Conservation (phyloP, 208 protist genomes). For the Crithidia acanthocephali region DNA sequence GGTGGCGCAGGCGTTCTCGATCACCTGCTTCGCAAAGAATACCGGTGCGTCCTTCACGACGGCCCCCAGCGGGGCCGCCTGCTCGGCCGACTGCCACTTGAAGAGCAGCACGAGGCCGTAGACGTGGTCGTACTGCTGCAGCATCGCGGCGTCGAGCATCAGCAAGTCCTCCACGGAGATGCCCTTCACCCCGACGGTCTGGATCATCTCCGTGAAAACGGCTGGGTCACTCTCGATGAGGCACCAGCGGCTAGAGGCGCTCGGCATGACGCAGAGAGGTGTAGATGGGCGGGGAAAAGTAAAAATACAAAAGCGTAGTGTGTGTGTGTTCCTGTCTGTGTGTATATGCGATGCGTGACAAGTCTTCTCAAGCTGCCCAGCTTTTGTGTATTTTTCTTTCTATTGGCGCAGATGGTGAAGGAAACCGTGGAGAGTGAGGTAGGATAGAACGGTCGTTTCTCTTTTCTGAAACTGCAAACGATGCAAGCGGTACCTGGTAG, state of each 20-base stretch:
- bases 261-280: slow-evolving; percentile 28
- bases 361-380: too few species aligned
- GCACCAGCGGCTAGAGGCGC: slow-evolving; percentile 83
- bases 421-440: too few species aligned
- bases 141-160: slow-evolving; percentile 79
- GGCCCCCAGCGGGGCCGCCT: slow-evolving; percentile 33
- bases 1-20: slow-evolving; percentile 98
- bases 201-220: slow-evolving; percentile 98
- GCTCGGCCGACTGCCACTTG: slow-evolving; percentile 85
- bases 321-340: not conserved
- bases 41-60: slow-evolving; percentile 60
- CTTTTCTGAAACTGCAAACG: too few species aligned
- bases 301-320: too few species aligned
- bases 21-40: slow-evolving; percentile 97
- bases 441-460: too few species aligned
- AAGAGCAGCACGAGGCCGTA: slow-evolving; percentile 98
- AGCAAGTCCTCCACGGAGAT: slow-evolving; percentile 97
- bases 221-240: slow-evolving; percentile 97
- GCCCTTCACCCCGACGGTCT: slow-evolving; percentile 93
- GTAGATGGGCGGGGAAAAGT: not conserved
- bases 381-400: too few species aligned
- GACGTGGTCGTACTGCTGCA: slow-evolving; percentile 65
- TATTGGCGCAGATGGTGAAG: too few species aligned
- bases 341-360: too few species aligned
- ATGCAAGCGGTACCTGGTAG: too few species aligned